These are phyloP conservation scores for Colletotrichum neosansevieriae DNA, from an alignment of 2,329 filamentous ascomycete genomes.

Conservation along the genomic window DNA sequence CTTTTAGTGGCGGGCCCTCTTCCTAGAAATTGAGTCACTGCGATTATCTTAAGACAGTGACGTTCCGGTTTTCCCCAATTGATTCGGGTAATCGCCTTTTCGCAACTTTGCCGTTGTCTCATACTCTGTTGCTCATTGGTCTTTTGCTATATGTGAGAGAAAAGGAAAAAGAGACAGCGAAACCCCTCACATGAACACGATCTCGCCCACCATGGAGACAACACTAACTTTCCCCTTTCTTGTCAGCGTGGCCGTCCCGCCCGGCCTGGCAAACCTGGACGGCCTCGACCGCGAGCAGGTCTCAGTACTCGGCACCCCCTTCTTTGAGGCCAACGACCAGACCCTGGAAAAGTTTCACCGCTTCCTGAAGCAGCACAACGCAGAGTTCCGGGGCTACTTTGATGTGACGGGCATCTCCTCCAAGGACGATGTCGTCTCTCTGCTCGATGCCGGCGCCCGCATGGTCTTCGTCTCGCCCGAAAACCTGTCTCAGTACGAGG, in stretches of 20 bases:
- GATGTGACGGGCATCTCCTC: slow-evolving; percentile 79
- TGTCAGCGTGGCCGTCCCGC: slow-evolving; percentile 66
- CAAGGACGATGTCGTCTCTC: slow-evolving; percentile 78
- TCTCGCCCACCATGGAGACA: slow-evolving; percentile 66
- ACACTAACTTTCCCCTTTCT: slow-evolving; percentile 74
- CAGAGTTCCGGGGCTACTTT: slow-evolving; percentile 75
- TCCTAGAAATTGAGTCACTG: slow-evolving; percentile 36
- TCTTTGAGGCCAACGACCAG: slow-evolving; percentile 65
- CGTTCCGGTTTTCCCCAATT: slow-evolving; percentile 31
- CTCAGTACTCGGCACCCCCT: slow-evolving; percentile 69
- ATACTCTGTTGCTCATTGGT: slow-evolving; percentile 7
- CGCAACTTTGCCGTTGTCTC: background rate
- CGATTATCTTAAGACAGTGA: slow-evolving; percentile 37
- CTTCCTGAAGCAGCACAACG: slow-evolving; percentile 63
- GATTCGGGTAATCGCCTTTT: slow-evolving; percentile 2
- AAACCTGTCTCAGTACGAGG: slow-evolving; percentile 71
- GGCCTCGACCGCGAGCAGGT: slow-evolving; percentile 70
- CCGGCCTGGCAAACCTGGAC: slow-evolving; percentile 60
- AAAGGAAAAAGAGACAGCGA: background rate
- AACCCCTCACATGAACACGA: slow-evolving; percentile 6
- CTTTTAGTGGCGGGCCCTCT: slow-evolving; percentile 33
- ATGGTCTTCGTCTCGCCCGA: slow-evolving; percentile 84
- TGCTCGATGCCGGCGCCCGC: slow-evolving; percentile 87
- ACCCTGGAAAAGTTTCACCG: slow-evolving; percentile 59
- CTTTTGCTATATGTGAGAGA: slow-evolving; percentile 9